Conservation (phyloP, 345 rosid species). For the Moricandia arvensis region DNA sequence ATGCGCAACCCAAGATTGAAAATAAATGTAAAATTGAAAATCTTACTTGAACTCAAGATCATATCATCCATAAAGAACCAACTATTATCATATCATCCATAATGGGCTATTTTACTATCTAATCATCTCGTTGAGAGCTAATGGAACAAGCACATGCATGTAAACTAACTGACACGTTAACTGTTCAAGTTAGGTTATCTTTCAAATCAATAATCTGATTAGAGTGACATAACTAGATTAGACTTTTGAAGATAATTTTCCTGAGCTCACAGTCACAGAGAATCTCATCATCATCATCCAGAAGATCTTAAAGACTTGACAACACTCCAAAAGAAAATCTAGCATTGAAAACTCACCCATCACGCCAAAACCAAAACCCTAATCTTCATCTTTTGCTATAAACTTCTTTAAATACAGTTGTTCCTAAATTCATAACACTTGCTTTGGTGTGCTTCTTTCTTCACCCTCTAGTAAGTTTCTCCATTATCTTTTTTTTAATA, state of each 20-base stretch:
- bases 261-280: background rate
- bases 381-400: background rate
- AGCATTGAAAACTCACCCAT: background rate
- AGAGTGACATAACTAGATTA: background rate
- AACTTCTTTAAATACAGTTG: background rate
- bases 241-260: background rate
- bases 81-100: background rate
- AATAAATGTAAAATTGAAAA: background rate
- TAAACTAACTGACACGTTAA: background rate
- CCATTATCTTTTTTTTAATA: too few species aligned
- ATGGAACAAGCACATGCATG: background rate
- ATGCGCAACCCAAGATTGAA: background rate
- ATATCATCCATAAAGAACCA: background rate
- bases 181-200: background rate
- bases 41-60: background rate
- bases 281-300: background rate
- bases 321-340: background rate
- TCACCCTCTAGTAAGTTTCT: background rate
- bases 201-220: background rate
- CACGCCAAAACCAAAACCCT: background rate
- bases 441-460: background rate
- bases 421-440: background rate
- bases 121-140: background rate
- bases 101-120: too few species aligned
- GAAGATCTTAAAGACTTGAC: background rate